phyloP scores from a whole-genome alignment of 306 rosid species.

The Glycine tomentella region DNA sequence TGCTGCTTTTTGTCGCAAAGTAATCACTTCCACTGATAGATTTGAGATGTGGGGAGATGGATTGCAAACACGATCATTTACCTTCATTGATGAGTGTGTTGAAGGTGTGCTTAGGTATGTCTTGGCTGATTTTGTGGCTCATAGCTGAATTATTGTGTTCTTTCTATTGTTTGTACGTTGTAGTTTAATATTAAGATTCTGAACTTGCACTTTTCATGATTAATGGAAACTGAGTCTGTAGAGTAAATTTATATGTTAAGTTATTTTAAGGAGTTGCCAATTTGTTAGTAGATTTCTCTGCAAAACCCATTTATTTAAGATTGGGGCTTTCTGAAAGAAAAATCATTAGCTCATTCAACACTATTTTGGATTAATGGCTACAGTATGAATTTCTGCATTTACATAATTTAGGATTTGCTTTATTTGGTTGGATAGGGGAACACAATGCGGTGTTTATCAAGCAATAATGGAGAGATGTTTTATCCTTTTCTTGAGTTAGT shows the following conservation, averaged over 20 bases:
- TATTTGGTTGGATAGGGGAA: constrained; percentile 18
- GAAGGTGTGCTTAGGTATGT: constrained; percentile 96
- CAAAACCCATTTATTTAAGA: constrained; percentile 14
- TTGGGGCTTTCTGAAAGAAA: background rate
- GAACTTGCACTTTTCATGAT: constrained; percentile 10
- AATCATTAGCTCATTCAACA: background rate
- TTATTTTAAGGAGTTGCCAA: background rate
- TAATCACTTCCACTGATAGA: constrained; percentile 72
- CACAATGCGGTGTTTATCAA: background rate
- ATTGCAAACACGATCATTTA: constrained; percentile 92
- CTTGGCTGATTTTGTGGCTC: constrained; percentile 27
- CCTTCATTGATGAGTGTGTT: constrained; percentile 98
- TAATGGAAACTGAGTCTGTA: background rate
- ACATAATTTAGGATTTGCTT: constrained; percentile 11
- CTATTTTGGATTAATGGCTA: background rate
- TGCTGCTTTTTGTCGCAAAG: constrained; percentile 96
- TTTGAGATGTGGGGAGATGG: constrained; percentile 99
- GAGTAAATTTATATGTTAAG: constrained; percentile 12
- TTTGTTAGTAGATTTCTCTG: constrained; percentile 18
- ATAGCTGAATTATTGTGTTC: constrained; percentile 10
- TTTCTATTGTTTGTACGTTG: background rate
- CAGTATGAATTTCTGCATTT: constrained; percentile 4
- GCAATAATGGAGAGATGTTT: background rate
- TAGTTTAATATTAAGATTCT: constrained; percentile 12
- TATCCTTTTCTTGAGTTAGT: background rate